phyloP scores from a whole-genome alignment of 805 yeast genomes.

The Lipomyces spencermartinsiae region DNA sequence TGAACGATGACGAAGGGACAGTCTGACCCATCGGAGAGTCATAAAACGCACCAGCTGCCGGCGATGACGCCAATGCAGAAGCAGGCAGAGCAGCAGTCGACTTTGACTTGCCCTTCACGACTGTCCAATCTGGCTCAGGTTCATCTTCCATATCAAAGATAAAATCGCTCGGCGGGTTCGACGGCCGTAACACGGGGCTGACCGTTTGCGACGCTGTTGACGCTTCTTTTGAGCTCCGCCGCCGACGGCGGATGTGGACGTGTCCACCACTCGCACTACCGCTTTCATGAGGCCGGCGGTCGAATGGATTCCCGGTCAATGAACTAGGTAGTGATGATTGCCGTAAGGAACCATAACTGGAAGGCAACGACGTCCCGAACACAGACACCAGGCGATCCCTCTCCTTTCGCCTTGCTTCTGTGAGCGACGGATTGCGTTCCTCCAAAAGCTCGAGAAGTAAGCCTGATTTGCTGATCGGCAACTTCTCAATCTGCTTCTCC shows the following conservation, averaged over 20 bases:
- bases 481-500: slow-evolving; percentile 29
- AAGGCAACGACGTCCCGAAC: slow-evolving; percentile 11
- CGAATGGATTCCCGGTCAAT: slow-evolving; percentile 10
- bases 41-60: slow-evolving; percentile 13
- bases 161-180: slow-evolving; percentile 20
- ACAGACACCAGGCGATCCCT: slow-evolving; percentile 12
- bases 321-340: slow-evolving; percentile 16
- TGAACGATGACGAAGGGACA: slow-evolving; percentile 17
- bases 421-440: slow-evolving; percentile 33
- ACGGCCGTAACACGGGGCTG: slow-evolving; percentile 24
- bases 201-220: slow-evolving; percentile 8
- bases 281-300: slow-evolving; percentile 13
- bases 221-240: slow-evolving; percentile 23
- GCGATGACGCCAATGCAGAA: slow-evolving; percentile 31
- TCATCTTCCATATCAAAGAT: slow-evolving; percentile 40
- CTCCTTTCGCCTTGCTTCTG: slow-evolving; percentile 25
- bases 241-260: slow-evolving; percentile 10
- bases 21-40: slow-evolving; percentile 8
- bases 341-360: slow-evolving; percentile 23
- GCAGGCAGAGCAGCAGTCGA: slow-evolving; percentile 10
- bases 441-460: slow-evolving; percentile 27
- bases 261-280: slow-evolving; percentile 1
- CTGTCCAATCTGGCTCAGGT: slow-evolving; percentile 20
- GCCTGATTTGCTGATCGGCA: slow-evolving; percentile 36
- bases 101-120: slow-evolving; percentile 30